These are phyloP conservation scores for Mycena latifolia DNA, from an alignment of 768 basidiomycete species.

Conservation along the genomic window DNA sequence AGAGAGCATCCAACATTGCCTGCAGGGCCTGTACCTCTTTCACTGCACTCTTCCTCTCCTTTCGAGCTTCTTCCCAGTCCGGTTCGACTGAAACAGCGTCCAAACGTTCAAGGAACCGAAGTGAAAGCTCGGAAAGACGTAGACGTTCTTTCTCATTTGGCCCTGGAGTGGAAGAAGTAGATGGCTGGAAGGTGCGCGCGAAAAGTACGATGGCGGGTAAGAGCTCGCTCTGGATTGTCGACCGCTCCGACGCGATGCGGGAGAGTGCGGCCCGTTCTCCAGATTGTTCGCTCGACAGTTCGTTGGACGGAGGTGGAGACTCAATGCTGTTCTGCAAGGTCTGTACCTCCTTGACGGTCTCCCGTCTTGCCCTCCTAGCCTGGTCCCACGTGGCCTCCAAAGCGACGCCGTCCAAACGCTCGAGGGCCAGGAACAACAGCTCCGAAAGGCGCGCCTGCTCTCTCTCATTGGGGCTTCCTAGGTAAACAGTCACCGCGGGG, in stretches of 20 bases:
- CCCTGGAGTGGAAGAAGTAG: not conserved
- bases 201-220: slow-evolving; percentile 1
- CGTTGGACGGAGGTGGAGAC: slow-evolving; percentile 5
- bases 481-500: slow-evolving; percentile 21
- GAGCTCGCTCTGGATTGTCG: slow-evolving; percentile 11
- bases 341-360: slow-evolving; percentile 19
- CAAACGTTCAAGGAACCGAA: slow-evolving; percentile 56
- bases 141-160: slow-evolving; percentile 23
- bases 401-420: slow-evolving; percentile 15
- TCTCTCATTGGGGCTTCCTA: slow-evolving; percentile 14
- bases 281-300: not conserved
- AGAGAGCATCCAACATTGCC: slow-evolving; percentile 63
- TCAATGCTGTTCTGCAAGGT: slow-evolving; percentile 53
- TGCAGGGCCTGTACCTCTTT: slow-evolving; percentile 49
- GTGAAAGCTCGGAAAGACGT: slow-evolving; percentile 18
- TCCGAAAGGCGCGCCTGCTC: slow-evolving; percentile 23
- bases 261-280: not conserved
- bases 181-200: not conserved
- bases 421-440: slow-evolving; percentile 9
- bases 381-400: slow-evolving; percentile 15
- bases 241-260: not conserved
- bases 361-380: slow-evolving; percentile 9
- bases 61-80: slow-evolving; percentile 21
- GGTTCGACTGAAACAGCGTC: slow-evolving; percentile 81
- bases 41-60: slow-evolving; percentile 16